A percentile compares a stretch with the other conserved stretches of the same genome.
Evolutionary conservation across 306 rosid species (phyloP).

Genomic region (Cicer judaicum): DNA sequence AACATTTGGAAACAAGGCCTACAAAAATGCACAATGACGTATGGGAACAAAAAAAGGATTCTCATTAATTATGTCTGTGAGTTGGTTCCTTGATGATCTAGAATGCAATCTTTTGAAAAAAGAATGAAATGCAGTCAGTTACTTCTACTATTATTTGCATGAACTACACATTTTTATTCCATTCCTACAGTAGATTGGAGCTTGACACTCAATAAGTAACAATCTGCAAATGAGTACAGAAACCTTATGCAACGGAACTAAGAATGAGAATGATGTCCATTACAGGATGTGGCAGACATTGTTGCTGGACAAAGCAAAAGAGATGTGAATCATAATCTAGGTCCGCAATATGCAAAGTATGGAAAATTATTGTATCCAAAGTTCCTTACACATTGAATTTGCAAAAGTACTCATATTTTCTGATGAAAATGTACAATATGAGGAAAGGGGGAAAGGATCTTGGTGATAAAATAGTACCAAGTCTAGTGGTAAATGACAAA

Average conservation of each 20-base stretch:
- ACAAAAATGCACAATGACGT: background rate
- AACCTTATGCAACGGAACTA: background rate
- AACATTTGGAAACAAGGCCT: background rate
- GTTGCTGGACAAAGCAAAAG: conserved; percentile 1
- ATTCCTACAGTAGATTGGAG: conserved; percentile 15
- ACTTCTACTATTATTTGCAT: background rate
- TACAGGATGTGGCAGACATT: background rate
- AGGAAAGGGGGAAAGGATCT: conserved; percentile 7
- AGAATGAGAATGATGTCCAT: background rate
- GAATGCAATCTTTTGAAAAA: no score
- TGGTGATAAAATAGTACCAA: background rate
- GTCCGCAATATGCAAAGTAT: no score
- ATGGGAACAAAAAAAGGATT: no score
- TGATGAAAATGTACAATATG: conserved; percentile 2
- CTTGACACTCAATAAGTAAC: conserved; percentile 4
- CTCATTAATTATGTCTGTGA: no score
- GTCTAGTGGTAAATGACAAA: background rate
- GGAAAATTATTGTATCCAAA: conserved; percentile 2
- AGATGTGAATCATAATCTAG: background rate
- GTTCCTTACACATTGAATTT: conserved; percentile 14
- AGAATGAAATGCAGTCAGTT: background rate
- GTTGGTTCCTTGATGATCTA: no score
- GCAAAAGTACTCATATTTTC: background rate
- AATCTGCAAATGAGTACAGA: background rate
- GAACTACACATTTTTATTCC: background rate